These are phyloP conservation scores for Verticillium albo-atrum DNA, from an alignment of 2,329 filamentous ascomycete species.

Conservation along the genomic window DNA sequence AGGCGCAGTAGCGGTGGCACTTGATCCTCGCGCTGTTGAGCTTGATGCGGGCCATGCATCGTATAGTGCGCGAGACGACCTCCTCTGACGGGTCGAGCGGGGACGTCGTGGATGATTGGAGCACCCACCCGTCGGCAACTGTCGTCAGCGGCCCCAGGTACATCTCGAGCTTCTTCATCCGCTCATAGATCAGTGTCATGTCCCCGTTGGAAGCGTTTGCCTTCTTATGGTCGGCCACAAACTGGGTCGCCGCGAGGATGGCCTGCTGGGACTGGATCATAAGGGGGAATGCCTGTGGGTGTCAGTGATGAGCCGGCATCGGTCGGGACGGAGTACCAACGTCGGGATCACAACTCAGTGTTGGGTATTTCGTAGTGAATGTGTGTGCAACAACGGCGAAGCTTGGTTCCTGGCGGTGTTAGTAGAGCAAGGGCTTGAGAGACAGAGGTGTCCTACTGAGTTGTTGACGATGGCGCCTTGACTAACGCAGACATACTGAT, in stretches of 20 bases:
- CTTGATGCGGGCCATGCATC: slow-evolving; percentile 44
- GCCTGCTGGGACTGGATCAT: slow-evolving; percentile 43
- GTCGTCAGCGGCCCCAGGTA: slow-evolving; percentile 30
- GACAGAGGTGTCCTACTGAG: slow-evolving; percentile 25
- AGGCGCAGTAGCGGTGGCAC: slow-evolving; percentile 46
- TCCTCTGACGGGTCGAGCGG: slow-evolving; percentile 32
- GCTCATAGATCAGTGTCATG: slow-evolving; percentile 32
- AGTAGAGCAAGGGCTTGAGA: neutral
- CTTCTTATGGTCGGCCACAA: slow-evolving; percentile 42
- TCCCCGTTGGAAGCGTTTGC: slow-evolving; percentile 30
- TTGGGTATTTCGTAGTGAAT: slow-evolving; percentile 39
- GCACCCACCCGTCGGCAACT: slow-evolving; percentile 29
- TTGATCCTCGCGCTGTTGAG: slow-evolving; percentile 48
- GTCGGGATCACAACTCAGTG: slow-evolving; percentile 33
- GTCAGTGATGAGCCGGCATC: neutral
- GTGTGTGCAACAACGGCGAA: slow-evolving; percentile 37
- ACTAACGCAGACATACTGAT: slow-evolving; percentile 43
- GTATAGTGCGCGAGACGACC: slow-evolving; percentile 36
- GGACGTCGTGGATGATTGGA: slow-evolving; percentile 25
- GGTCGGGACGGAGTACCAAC: slow-evolving; percentile 3
- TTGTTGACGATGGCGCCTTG: slow-evolving; percentile 48
- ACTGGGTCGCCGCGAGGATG: slow-evolving; percentile 41
- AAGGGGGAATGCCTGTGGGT: slow-evolving; percentile 32
- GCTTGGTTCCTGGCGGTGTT: slow-evolving; percentile 30
- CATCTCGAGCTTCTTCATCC: slow-evolving; percentile 35